Evolutionary conservation across 2,329 filamentous ascomycete species (phyloP).

Genomic region (Cercospora berteroae): DNA sequence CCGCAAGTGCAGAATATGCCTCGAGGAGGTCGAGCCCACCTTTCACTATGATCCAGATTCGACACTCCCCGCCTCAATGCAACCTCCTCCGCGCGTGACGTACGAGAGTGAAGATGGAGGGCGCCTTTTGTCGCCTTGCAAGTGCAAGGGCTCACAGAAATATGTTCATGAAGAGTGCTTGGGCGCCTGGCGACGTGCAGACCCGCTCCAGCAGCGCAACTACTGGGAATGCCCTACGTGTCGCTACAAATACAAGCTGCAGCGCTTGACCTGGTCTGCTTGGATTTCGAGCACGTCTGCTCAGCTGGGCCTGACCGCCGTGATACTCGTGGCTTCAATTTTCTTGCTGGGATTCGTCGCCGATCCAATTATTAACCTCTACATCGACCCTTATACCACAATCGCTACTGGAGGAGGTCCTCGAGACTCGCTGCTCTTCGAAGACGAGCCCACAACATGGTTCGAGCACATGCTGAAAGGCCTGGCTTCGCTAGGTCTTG

Average conservation of each 20-base stretch:
- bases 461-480: slow-evolving; percentile 83
- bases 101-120: slow-evolving; percentile 74
- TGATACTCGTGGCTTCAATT: slow-evolving; percentile 68
- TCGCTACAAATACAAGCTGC: slow-evolving; percentile 75
- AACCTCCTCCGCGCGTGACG: slow-evolving; percentile 56
- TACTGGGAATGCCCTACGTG: slow-evolving; percentile 90
- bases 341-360: slow-evolving; percentile 88
- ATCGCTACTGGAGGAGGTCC: slow-evolving; percentile 37
- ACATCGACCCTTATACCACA: slow-evolving; percentile 66
- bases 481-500: slow-evolving; percentile 79
- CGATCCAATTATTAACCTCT: slow-evolving; percentile 87
- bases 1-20: slow-evolving; percentile 83
- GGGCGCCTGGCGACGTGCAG: slow-evolving; percentile 73
- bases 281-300: slow-evolving; percentile 57
- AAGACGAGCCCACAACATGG: slow-evolving; percentile 64
- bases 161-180: slow-evolving; percentile 94
- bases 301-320: slow-evolving; percentile 68
- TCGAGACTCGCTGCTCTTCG: slow-evolving; percentile 37
- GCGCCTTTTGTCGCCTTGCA: slow-evolving; percentile 82
- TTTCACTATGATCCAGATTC: slow-evolving; percentile 48
- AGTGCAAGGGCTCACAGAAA: slow-evolving; percentile 87
- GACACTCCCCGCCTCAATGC: slow-evolving; percentile 55
- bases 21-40: slow-evolving; percentile 68
- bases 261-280: slow-evolving; percentile 71
- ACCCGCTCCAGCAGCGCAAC: slow-evolving; percentile 65